Evolutionary conservation across 1,284 basidiomycete genomes (phyloP), one percentile per base, ranked within the genome.

Genomic region (Leccinum griseonigrum): DNA sequence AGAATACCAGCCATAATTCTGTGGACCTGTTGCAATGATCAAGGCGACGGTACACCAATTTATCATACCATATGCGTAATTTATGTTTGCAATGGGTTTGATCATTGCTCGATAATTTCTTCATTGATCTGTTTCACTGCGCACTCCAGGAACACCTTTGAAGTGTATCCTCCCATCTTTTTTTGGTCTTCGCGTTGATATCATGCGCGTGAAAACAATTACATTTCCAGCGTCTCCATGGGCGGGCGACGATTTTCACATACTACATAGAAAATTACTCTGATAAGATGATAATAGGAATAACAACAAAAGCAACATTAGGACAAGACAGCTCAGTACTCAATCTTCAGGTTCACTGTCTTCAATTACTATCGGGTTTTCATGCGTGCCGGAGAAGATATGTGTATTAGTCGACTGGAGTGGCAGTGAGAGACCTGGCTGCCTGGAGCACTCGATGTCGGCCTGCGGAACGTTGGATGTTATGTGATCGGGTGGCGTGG

Each of bases 51-150:
- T 83, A 50, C 79, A 81, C 54, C 78, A 85, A 65, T 82, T 79
- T 13, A 82, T 78, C 56, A 71, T 22, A 84, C 9, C 77, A 78
- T 52, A 83, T 94, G 54, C 2, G 36, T 77, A 87, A 58, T 94
- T 94, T 75, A 83, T 82, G 2, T 94, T 95, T 72, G 87, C 88
- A n/a, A 94, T 22, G 94, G 85, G 89, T 80, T 64, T 50, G 68
- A 57, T 43, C 31, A 28, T 16, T 34, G 36, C 50, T 32, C 32
- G 11, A 40, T 34, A 16, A 16, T 60, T 18, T 38, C 3, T 3
- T 54, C 32, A 28, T 29, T n/a, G 59, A 18, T 51, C 46, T 18
- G 58, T 53, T 60, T 67, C 59, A 59, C 32, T 54, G 28, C 60
- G 13, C 58, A 13, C 55, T 60, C 58, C 63, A 87, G 85, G 86